phyloP scores from a whole-genome alignment of 1,139 yeast genomes.

The Arxiozyma heterogenica region DNA sequence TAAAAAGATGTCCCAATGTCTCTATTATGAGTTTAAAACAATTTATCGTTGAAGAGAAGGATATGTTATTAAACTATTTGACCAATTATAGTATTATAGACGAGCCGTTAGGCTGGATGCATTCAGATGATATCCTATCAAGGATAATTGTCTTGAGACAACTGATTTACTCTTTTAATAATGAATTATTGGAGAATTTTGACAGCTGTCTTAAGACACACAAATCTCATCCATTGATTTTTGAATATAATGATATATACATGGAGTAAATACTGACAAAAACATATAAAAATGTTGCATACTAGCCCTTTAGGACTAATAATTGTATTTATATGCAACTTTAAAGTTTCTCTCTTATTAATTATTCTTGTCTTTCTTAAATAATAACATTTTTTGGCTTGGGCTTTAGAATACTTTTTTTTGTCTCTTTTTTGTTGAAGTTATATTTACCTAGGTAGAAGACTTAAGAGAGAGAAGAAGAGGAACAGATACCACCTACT shows the following conservation, averaged over 20 bases:
- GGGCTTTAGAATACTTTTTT: no score
- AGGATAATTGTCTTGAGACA: constrained; percentile 13
- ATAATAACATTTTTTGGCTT: no score
- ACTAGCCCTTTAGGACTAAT: no score
- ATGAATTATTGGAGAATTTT: constrained; percentile 2
- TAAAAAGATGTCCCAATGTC: neutral
- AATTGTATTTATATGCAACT: no score
- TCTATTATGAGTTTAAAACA: neutral
- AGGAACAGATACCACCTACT: neutral
- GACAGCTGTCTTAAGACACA: constrained; percentile 7
- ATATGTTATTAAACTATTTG: constrained; percentile 8
- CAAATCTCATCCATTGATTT: constrained; percentile 16
- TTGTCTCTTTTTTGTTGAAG: neutral
- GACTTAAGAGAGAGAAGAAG: neutral
- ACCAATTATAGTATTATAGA: constrained; percentile 20
- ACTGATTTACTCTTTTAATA: neutral
- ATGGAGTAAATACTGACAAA: neutral
- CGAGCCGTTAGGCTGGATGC: constrained; percentile 34
- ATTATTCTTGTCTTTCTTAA: neutral
- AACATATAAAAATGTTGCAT: no score
- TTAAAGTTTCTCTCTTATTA: neutral
- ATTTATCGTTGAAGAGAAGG: neutral
- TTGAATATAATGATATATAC: constrained; percentile 6
- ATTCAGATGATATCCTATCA: constrained; percentile 9
- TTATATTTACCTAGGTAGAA: neutral